A percentile compares a stretch with the other conserved stretches of the same genome.
phyloP scores from a whole-genome alignment of 2,329 filamentous ascomycete species.

The Epicoccum sorghinum region DNA sequence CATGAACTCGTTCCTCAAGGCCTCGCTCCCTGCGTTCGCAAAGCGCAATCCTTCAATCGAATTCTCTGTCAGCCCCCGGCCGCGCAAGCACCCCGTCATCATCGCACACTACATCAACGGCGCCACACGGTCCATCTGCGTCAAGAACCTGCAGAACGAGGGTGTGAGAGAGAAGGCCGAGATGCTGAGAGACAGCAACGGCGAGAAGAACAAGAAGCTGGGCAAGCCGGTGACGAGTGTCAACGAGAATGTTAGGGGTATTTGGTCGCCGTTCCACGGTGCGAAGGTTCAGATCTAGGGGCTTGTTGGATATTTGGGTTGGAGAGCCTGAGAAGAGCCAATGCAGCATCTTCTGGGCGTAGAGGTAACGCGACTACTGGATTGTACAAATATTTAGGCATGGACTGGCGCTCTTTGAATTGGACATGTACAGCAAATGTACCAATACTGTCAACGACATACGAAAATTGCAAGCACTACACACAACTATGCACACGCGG shows the following conservation, averaged over 20 bases:
- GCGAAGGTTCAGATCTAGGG: constrained; percentile 48
- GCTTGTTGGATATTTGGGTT: not conserved
- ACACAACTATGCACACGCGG: not conserved
- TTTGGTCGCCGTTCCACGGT: constrained; percentile 69
- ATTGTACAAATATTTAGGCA: constrained; percentile 21
- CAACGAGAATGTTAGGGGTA: constrained; percentile 69
- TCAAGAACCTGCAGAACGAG: constrained; percentile 80
- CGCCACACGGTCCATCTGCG: constrained; percentile 81
- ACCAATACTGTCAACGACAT: constrained; percentile 25
- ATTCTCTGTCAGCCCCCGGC: constrained; percentile 87
- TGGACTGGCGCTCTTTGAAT: constrained; percentile 25
- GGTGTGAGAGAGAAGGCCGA: constrained; percentile 83
- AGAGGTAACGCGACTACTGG: not conserved
- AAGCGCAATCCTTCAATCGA: constrained; percentile 84
- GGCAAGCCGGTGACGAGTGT: constrained; percentile 65
- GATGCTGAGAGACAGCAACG: constrained; percentile 74
- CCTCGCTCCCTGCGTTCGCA: constrained; percentile 78
- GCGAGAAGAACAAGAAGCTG: constrained; percentile 70
- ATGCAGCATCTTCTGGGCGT: constrained; percentile 7
- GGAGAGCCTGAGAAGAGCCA: constrained; percentile 2
- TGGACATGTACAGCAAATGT: constrained; percentile 31
- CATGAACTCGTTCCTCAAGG: constrained; percentile 90
- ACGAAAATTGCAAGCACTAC: not conserved
- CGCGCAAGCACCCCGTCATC: constrained; percentile 87
- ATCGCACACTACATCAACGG: constrained; percentile 94